These are phyloP conservation scores for Pseudoneurospora amorphoporcata DNA, from an alignment of 495 filamentous ascomycete genomes.

Conservation along the genomic window DNA sequence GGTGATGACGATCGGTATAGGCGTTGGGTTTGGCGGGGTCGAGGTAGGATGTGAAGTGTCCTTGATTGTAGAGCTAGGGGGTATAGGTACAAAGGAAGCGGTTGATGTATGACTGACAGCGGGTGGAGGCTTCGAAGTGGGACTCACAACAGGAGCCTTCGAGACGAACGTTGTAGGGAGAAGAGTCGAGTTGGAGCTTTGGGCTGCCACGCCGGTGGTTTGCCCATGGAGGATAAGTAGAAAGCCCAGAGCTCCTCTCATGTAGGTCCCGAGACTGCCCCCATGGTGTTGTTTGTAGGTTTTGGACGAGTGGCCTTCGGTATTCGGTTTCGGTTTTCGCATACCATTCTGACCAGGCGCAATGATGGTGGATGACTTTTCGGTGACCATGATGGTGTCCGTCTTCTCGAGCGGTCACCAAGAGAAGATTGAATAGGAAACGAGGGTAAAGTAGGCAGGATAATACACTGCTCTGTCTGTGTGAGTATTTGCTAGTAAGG, in stretches of 20 bases:
- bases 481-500: not conserved
- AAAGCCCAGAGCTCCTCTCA: not conserved
- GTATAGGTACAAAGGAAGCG: not conserved
- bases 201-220: not conserved
- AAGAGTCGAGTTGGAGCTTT: not conserved
- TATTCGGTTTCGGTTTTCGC: not conserved
- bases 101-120: not conserved
- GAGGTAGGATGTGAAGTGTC: not conserved
- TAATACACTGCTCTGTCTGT: not conserved
- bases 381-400: not conserved
- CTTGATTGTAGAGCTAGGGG: not conserved
- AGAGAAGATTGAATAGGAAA: not conserved
- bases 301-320: not conserved
- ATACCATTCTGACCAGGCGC: not conserved
- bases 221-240: not conserved
- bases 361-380: not conserved
- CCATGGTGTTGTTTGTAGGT: not conserved
- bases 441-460: not conserved
- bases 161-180: not conserved
- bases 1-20: conserved; percentile 44
- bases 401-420: not conserved
- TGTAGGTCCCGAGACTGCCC: not conserved
- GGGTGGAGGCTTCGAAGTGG: not conserved
- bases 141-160: not conserved
- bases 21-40: conserved; percentile 10